Conservation (phyloP, 192 early-diverging fungal species). For the Backusella luteola region DNA sequence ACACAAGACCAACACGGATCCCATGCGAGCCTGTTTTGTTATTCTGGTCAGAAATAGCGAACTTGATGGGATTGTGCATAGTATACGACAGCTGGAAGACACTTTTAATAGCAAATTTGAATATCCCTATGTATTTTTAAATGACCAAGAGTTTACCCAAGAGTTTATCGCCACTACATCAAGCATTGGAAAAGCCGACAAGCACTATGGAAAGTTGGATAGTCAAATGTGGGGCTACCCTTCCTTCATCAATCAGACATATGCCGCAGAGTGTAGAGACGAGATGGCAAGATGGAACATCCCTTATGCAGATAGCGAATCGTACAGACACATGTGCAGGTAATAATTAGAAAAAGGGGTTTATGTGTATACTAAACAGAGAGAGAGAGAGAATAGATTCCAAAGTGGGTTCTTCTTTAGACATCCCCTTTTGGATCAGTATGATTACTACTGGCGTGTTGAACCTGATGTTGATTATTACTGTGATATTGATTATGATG, state of each 20-base stretch:
- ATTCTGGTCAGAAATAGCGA: slow-evolving; percentile 77
- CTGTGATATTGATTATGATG: slow-evolving; percentile 83
- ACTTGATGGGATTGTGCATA: slow-evolving; percentile 49
- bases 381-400: slow-evolving; percentile 40
- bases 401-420: slow-evolving; percentile 78
- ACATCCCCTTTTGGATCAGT: slow-evolving; percentile 66
- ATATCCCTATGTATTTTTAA: slow-evolving; percentile 91
- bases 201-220: slow-evolving; percentile 55
- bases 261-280: slow-evolving; percentile 51
- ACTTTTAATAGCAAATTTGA: slow-evolving; percentile 76
- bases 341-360: slow-evolving; percentile 8
- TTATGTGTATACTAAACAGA: background rate
- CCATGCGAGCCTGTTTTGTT: slow-evolving; percentile 34
- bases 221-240: slow-evolving; percentile 79
- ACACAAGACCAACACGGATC: background rate
- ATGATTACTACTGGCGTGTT: slow-evolving; percentile 88
- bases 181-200: slow-evolving; percentile 51
- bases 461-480: slow-evolving; percentile 80
- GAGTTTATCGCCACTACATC: slow-evolving; percentile 61
- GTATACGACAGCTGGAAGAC: slow-evolving; percentile 73
- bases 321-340: slow-evolving; percentile 80
- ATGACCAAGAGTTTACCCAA: slow-evolving; percentile 71
- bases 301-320: slow-evolving; percentile 64
- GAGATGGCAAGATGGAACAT: slow-evolving; percentile 51
- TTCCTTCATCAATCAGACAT: slow-evolving; percentile 66